Conservation (phyloP, 768 basidiomycete genomes). For the Pulveroboletus sp. region DNA sequence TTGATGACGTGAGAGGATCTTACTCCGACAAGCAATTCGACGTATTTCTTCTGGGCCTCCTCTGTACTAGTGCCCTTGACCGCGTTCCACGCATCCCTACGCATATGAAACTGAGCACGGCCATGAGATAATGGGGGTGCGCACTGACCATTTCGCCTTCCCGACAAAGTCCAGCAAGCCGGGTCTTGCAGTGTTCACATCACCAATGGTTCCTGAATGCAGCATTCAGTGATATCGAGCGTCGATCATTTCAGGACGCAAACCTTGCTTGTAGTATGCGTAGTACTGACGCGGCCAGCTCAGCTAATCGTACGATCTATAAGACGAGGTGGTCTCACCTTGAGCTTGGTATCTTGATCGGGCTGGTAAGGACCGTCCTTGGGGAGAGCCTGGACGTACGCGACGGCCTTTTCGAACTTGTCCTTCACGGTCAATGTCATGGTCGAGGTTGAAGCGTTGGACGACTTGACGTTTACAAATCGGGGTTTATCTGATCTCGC, state of each 20-base stretch:
- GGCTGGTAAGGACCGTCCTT: constrained; percentile 73
- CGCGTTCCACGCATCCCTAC: constrained; percentile 82
- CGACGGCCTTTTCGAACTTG: constrained; percentile 74
- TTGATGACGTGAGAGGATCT: constrained; percentile 11
- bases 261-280: constrained; percentile 90
- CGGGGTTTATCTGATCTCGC: constrained; percentile 19
- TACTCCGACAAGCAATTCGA: constrained; percentile 69
- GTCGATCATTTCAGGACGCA: constrained; percentile 5
- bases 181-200: constrained; percentile 59
- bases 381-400: constrained; percentile 63
- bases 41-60: constrained; percentile 69
- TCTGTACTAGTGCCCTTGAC: constrained; percentile 72
- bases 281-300: constrained; percentile 68
- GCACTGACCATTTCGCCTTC: constrained; percentile 80
- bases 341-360: constrained; percentile 67
- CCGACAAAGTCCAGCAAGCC: constrained; percentile 83
- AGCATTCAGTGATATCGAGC: neutral
- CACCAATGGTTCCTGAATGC: constrained; percentile 64
- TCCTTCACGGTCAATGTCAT: constrained; percentile 49
- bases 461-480: neutral
- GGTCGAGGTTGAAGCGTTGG: constrained; percentile 18
- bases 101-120: neutral
- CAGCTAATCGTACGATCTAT: constrained; percentile 5
- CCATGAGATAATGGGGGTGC: neutral
- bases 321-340: constrained; percentile 46